These are phyloP conservation scores for Hygrophorus russula DNA, from an alignment of 768 basidiomycete species.

Conservation along the genomic window DNA sequence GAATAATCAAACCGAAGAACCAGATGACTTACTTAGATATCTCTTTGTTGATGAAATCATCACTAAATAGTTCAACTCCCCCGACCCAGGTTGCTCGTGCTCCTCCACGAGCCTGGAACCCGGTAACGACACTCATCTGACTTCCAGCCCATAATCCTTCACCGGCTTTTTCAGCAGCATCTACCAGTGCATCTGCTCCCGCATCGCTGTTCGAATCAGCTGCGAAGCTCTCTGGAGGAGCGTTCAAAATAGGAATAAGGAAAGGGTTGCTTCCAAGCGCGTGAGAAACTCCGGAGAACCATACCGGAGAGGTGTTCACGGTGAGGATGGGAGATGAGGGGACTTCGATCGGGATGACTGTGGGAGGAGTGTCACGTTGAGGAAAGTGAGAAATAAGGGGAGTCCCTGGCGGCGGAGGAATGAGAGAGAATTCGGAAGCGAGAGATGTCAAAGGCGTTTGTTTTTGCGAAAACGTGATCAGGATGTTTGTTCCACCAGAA, in stretches of 20 bases:
- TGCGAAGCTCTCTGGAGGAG: conserved; percentile 66
- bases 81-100: conserved; percentile 77
- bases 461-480: conserved; percentile 71
- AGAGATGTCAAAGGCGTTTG: conserved; percentile 66
- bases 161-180: conserved; percentile 63
- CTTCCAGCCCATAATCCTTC: conserved; percentile 81
- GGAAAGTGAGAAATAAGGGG: conserved; percentile 83
- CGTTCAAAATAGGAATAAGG: conserved; percentile 71
- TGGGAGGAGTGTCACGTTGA: conserved; percentile 50
- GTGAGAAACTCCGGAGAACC: conserved; percentile 66
- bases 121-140: conserved; percentile 66
- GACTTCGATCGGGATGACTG: conserved; percentile 54
- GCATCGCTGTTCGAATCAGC: conserved; percentile 55
- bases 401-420: conserved; percentile 76
- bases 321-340: conserved; percentile 34
- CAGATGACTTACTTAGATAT: conserved; percentile 39
- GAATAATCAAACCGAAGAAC: neutral
- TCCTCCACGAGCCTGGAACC: conserved; percentile 77
- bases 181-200: conserved; percentile 50
- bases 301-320: conserved; percentile 43
- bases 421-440: conserved; percentile 85
- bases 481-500: conserved; percentile 65
- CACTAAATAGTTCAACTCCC: conserved; percentile 67
- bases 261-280: conserved; percentile 65
- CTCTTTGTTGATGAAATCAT: conserved; percentile 58